Evolutionary conservation across 495 filamentous ascomycete genomes (phyloP).

Genomic region (Neurospora intermedia): DNA sequence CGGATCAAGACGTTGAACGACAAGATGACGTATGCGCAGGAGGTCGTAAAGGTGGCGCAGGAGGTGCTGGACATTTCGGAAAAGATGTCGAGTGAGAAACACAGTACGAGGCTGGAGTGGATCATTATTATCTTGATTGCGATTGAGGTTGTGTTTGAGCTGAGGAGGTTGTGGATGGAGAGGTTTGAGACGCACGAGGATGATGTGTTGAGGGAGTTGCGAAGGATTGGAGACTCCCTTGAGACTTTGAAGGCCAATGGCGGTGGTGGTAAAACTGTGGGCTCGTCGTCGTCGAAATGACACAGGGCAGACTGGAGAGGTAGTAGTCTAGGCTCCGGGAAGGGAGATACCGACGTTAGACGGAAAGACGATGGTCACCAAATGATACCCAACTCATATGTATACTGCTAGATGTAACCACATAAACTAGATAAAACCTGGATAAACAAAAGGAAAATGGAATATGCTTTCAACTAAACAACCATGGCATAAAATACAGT

Average conservation of each 20-base stretch:
- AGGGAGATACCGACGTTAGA: not conserved
- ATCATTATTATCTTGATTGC: constrained; percentile 92
- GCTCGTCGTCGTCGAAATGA: not conserved
- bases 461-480: not conserved
- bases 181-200: constrained; percentile 14
- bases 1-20: constrained; percentile 88
- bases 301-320: not conserved
- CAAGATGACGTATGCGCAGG: constrained; percentile 95
- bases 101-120: constrained; percentile 85
- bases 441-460: not conserved
- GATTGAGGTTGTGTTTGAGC: constrained; percentile 68
- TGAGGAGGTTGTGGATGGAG: constrained; percentile 41
- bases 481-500: not conserved
- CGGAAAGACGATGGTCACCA: not conserved
- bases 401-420: not conserved
- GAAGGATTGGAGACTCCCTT: constrained; percentile 1
- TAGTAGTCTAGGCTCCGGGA: not conserved
- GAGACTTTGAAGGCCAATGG: too few species aligned
- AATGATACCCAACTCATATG: constrained; percentile 16
- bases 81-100: constrained; percentile 81
- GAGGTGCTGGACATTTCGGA: constrained; percentile 88
- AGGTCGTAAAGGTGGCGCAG: constrained; percentile 82
- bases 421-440: not conserved
- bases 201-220: constrained; percentile 15
- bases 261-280: not conserved